These are phyloP conservation scores for Flaveria ramosissima DNA, from an alignment of 129 eudicot genomes.

Conservation along the genomic window DNA sequence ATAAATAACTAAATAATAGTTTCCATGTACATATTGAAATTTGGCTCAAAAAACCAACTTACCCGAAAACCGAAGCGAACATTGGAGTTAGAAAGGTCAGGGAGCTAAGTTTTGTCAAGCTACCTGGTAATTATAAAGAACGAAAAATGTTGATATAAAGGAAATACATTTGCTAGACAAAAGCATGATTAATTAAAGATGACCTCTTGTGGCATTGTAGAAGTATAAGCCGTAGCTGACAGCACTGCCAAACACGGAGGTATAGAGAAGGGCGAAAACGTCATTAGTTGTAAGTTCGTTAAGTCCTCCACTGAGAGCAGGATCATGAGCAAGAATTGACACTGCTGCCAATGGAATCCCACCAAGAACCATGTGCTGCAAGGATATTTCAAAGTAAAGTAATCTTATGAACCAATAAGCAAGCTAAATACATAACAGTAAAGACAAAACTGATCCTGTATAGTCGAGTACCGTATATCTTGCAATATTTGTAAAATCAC, in stretches of 20 bases:
- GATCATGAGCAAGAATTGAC: constrained; percentile 76
- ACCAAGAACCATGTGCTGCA: constrained; percentile 98
- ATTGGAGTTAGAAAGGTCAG: constrained; percentile 94
- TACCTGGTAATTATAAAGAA: constrained; percentile 56
- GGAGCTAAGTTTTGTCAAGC: constrained; percentile 98
- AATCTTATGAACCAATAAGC: constrained; percentile 8
- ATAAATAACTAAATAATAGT: neutral
- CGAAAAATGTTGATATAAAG: constrained; percentile 6
- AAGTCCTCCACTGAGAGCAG: constrained; percentile 63
- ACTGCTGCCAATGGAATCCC: constrained; percentile 84
- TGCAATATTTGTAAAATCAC: neutral
- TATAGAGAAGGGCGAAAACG: constrained; percentile 71
- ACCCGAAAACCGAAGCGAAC: constrained; percentile 99
- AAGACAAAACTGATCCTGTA: neutral
- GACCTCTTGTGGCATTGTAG: constrained; percentile 92
- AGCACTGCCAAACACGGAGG: constrained; percentile 96
- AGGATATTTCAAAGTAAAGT: constrained; percentile 8
- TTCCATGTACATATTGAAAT: neutral
- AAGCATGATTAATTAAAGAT: constrained; percentile 21
- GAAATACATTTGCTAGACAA: neutral
- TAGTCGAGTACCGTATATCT: neutral
- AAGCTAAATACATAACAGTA: neutral
- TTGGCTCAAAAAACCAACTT: constrained; percentile 29
- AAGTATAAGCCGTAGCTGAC: constrained; percentile 96
- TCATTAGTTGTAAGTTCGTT: constrained; percentile 72